phyloP scores from a whole-genome alignment of 345 rosid species.

The Salix brachista region DNA sequence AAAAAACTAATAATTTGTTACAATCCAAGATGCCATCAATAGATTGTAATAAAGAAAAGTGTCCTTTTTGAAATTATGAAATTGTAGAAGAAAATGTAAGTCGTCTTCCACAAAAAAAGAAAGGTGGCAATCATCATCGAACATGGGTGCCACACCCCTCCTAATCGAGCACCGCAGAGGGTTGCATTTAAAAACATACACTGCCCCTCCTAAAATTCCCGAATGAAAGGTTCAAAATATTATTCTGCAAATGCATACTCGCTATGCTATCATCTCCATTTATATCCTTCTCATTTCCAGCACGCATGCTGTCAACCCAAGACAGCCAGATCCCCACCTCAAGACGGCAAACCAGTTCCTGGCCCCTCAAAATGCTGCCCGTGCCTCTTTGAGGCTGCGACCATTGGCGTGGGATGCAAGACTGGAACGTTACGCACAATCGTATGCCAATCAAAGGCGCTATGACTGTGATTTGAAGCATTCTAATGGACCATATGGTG shows the following conservation, averaged over 20 bases:
- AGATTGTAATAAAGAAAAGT: too few species aligned
- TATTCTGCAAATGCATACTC: constrained; percentile 8
- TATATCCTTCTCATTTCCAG: constrained; percentile 14
- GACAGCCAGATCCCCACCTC: not conserved
- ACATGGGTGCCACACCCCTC: constrained; percentile 34
- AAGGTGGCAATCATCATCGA: constrained; percentile 57
- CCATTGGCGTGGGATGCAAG: constrained; percentile 56
- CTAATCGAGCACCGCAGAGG: not conserved
- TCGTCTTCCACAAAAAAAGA: constrained; percentile 20
- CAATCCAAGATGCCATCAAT: too few species aligned
- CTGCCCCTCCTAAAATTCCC: not conserved
- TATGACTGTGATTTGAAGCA: constrained; percentile 63
- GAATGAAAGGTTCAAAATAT: not conserved
- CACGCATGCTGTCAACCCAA: not conserved
- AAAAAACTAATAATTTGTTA: too few species aligned
- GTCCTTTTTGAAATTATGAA: too few species aligned
- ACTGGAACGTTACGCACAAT: constrained; percentile 46
- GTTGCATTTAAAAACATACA: not conserved
- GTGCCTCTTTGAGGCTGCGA: constrained; percentile 41
- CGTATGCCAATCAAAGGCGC: constrained; percentile 65
- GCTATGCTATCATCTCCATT: not conserved
- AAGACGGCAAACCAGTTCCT: constrained; percentile 42
- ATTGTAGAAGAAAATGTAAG: too few species aligned
- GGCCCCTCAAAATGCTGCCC: constrained; percentile 66
- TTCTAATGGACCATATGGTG: constrained; percentile 81